Base-by-base conservation (phyloP, 805 yeast species). In the Kurtzmaniella cleridarum region DNA sequence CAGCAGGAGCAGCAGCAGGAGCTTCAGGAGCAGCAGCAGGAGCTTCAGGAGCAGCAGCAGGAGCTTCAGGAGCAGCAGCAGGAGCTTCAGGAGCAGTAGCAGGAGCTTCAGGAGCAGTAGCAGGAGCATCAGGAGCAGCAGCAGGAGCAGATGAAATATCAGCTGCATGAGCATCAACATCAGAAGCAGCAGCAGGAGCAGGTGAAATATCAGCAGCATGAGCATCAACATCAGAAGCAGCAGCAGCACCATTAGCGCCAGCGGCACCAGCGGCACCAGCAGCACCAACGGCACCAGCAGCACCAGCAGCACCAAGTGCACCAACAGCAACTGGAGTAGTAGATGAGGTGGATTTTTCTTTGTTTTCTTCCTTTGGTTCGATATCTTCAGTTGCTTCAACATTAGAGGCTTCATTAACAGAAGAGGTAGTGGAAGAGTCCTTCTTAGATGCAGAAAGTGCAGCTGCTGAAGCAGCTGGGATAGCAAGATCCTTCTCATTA, bases 51-150 rank as follows among this genome's bases (percentile, higher is more conserved):
- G 37, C 39, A 18, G 24, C 24, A 20, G 7, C 24, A 20, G 8
- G 7, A 20, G 24, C 24, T 5, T 8, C 24, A 20, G 8, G 7
- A 20, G 24, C 24, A 20, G 8, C 8, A 5, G 13, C 6, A 27
- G 30, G 10, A 27, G 13, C 35, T 10, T 12, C 15, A 36, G 40
- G 24, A 6, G 26, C 38, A 28, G 14, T 16, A 5, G 41, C 26
- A 28, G 28, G n/a, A n/a, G n/a, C 37, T 29, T 50, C 57, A 30
- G 30, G 30, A 14, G 37, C 39, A 18, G 24, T 8, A 20, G 7
- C 24, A 20, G 8, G 7, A 20, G 24, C 24, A 20, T 8, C 24
- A 20, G 8, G 7, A 20, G 24, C 24, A 20, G 8, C 8, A 5
- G 13, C 6, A 27, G 30, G 10, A 27, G 13, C 4, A 27, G 30